phyloP scores from a whole-genome alignment of 805 yeast species.

The Blastobotrys muscicola region DNA sequence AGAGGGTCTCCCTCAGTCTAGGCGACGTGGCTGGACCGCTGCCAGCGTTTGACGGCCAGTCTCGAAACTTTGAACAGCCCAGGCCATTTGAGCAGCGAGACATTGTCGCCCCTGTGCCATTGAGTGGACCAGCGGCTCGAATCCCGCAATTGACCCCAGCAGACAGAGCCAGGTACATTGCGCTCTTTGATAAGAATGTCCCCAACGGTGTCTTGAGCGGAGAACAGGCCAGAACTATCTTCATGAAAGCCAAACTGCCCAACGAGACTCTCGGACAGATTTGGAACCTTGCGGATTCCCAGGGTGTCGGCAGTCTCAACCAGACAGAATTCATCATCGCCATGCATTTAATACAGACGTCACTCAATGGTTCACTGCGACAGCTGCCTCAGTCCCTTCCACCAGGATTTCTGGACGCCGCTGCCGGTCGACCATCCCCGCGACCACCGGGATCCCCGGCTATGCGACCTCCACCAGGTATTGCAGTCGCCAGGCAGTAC shows the following conservation, averaged over 20 bases:
- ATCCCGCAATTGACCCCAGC: slow-evolving; percentile 29
- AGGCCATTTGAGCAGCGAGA: background rate
- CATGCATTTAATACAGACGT: slow-evolving; percentile 87
- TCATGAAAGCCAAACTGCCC: slow-evolving; percentile 80
- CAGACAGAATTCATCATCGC: slow-evolving; percentile 79
- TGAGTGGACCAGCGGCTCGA: slow-evolving; percentile 2
- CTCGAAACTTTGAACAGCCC: background rate
- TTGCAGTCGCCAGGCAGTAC: slow-evolving; percentile 13
- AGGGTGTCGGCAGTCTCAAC: slow-evolving; percentile 60
- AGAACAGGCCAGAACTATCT: slow-evolving; percentile 72
- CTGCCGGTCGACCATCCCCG: slow-evolving; percentile 26
- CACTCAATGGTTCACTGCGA: slow-evolving; percentile 53
- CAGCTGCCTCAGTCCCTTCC: slow-evolving; percentile 47
- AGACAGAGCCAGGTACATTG: slow-evolving; percentile 29
- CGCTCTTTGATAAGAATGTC: slow-evolving; percentile 61
- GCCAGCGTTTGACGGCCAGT: slow-evolving; percentile 44
- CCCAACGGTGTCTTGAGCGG: slow-evolving; percentile 56
- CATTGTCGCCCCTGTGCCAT: slow-evolving; percentile 12
- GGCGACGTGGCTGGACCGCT: slow-evolving; percentile 51
- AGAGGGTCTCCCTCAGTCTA: slow-evolving; percentile 43
- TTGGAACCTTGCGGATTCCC: slow-evolving; percentile 81
- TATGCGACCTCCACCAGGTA: background rate
- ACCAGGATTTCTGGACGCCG: slow-evolving; percentile 23
- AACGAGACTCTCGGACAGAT: slow-evolving; percentile 69
- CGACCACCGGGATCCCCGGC: slow-evolving; percentile 13